Evolutionary conservation across 140 eudicot genomes (phyloP), one percentile per base, ranked within the genome.

Genomic region (Flaveria floridana): DNA sequence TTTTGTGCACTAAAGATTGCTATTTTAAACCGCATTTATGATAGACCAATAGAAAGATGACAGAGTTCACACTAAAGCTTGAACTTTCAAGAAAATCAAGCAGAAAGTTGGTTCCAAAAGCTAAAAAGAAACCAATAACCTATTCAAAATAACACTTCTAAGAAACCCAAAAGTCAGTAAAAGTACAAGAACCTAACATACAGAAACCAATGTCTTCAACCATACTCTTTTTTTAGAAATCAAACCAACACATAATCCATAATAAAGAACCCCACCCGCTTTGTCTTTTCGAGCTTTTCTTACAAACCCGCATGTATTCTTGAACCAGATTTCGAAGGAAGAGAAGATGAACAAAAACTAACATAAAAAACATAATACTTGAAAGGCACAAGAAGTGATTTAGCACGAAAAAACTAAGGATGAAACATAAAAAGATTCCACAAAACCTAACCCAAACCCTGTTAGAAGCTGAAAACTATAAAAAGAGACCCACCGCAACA

Each of bases 401-500:
- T 68, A 10, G 26, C 20, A 63, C 15, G 21, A 19, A 39, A 71
- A 15, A 44, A 23, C 53, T 41, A 68, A 76, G 3, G n/a, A 76
- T 37, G 47, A 55, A 64, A 79, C 61, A 61, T 34, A 55, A 71
- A 14, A 46, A 46, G 52, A 71, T 28, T 59, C 47, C 65, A 70
- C 56, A 44, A 78, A 72, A 55, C 73, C 78, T 41, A 76, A 72
- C 86, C 85, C 74, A 51, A 84, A 75, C 81, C 78, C 86, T 82
- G 82, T 75, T 82, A 76, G 81, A 73, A 72, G 79, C 81, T 64
- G 75, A 76, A 76, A 71, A 30, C 80, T 69, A 78, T 75, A 64
- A 9, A 64, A 46, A 59, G 75, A 80, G 79, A 16, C 13, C 84
- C 85, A 72, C 78, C 82, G 65, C 52, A 39, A 18, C 80, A 41